Conservation (phyloP, 2,329 filamentous ascomycete genomes). For the Podosphaera fusca region DNA sequence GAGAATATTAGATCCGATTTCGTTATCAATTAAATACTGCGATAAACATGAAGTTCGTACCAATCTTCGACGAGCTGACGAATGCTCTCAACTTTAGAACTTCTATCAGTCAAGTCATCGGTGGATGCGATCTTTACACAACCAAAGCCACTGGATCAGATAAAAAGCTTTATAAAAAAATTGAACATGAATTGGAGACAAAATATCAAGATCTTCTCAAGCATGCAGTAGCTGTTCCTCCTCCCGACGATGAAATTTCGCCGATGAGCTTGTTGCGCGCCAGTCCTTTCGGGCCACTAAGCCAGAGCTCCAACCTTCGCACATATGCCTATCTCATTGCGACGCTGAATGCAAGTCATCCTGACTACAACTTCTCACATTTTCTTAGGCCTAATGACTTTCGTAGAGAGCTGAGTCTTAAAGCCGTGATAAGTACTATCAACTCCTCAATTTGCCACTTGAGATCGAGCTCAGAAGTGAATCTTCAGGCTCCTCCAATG, state of each 20-base stretch:
- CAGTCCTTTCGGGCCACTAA: slow-evolving; percentile 78
- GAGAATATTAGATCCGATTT: slow-evolving; percentile 5
- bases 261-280: slow-evolving; percentile 56
- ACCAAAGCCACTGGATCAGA: slow-evolving; percentile 88
- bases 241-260: slow-evolving; percentile 45
- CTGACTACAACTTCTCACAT: slow-evolving; percentile 93
- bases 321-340: slow-evolving; percentile 94
- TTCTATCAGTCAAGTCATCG: slow-evolving; percentile 72
- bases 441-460: slow-evolving; percentile 76
- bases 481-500: slow-evolving; percentile 17
- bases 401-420: slow-evolving; percentile 56
- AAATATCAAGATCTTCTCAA: slow-evolving; percentile 77
- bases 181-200: slow-evolving; percentile 73
- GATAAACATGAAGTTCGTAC: slow-evolving; percentile 49
- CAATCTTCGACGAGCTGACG: slow-evolving; percentile 77
- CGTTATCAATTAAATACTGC: neutral
- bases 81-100: slow-evolving; percentile 91
- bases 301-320: slow-evolving; percentile 66
- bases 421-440: slow-evolving; percentile 64
- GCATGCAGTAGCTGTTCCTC: slow-evolving; percentile 68
- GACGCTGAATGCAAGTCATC: slow-evolving; percentile 84
- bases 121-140: slow-evolving; percentile 89
- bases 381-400: slow-evolving; percentile 78
- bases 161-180: slow-evolving; percentile 92
- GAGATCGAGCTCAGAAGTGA: slow-evolving; percentile 34